Base-by-base conservation (phyloP, 202 grass and related monocot species). In the Musa balbisiana region DNA sequence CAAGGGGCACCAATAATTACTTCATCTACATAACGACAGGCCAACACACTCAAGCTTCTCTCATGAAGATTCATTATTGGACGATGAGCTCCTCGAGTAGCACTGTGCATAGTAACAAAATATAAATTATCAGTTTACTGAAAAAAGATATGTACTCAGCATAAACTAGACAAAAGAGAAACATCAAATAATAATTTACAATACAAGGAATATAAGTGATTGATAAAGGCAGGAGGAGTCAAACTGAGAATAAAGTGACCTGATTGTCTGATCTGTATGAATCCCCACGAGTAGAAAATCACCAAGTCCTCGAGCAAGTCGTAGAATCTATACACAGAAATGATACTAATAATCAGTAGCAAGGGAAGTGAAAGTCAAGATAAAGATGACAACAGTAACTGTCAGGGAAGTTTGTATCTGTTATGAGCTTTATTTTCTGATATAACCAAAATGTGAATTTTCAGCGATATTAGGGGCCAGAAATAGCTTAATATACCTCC, bases 41-140 rank as follows among this genome's bases (percentile, higher is more conserved):
- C 91, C 84, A 99, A 87, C 80, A 99, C 91, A 90, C 89, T 99
- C 72, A 99, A 85, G 83, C 96, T 99, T 85, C 91, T 73, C 82
- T 96, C 89, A 72, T 99, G 91, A 21, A 99, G 89, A 82, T 96
- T 99, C 96, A 92, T 99, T 80, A 99, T 99, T 73, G 96, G 96
- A 60, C 89, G 91, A 80, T 99, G 96, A 0, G 55, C 81, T 81
- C 96, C 96, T 73, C 91, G 85, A 43, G 89, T 99, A 58, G 81
- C 80, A 90, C 96, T 99, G 88, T n/a, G 15, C 55, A 73, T 43
- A 16, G 59, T 19, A 80, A 51, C 9, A 52, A 62, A 52, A 53
- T n/a, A 63, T 55, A 72, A 26, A 5, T 63, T 62, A 62, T 33
- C 21, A 49, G 26, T 51, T 62, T 5, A 50, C 8, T n/a, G 16